A percentile compares a stretch with the other conserved stretches of the same genome.
phyloP scores from a whole-genome alignment of 768 basidiomycete species.

The Lactarius indigo region DNA sequence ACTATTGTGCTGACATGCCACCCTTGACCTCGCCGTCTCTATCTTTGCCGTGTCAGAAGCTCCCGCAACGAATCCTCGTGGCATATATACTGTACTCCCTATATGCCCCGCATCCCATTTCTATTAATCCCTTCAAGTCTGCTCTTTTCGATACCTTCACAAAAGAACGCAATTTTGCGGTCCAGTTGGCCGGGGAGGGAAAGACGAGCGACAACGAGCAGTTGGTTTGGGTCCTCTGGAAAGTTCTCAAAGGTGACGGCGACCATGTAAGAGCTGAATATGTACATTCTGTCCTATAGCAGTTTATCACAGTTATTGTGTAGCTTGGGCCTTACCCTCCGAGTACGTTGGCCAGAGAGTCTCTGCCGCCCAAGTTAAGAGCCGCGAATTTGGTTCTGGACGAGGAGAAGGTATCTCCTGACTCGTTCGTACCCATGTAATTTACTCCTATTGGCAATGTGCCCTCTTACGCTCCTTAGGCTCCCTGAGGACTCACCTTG shows the following conservation, averaged over 20 bases:
- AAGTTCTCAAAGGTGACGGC: constrained; percentile 79
- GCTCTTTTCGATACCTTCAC: constrained; percentile 63
- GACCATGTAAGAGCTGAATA: constrained; percentile 57
- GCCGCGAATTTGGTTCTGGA: constrained; percentile 68
- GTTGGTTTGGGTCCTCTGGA: constrained; percentile 84
- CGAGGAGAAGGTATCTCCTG: constrained; percentile 38
- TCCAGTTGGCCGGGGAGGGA: constrained; percentile 43
- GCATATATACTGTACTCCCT: constrained; percentile 77
- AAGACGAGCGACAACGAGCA: constrained; percentile 65
- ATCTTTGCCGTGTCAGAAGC: constrained; percentile 37
- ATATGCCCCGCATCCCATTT: constrained; percentile 75
- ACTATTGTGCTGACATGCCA: not conserved
- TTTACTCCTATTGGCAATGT: not conserved
- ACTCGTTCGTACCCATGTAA: constrained; percentile 9
- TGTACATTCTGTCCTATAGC: not conserved
- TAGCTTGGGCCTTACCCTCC: constrained; percentile 84
- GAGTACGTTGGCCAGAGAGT: constrained; percentile 66
- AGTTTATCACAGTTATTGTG: constrained; percentile 18
- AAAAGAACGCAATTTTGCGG: constrained; percentile 63
- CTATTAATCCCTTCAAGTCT: constrained; percentile 79
- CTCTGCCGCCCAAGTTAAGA: constrained; percentile 70
- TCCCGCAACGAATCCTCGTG: constrained; percentile 70
- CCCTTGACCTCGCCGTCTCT: not conserved
- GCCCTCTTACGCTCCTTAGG: not conserved
- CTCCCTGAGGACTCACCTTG: not conserved